These are phyloP conservation scores for Pseudogymnoascus sp. DNA, from an alignment of 2,329 filamentous ascomycete genomes.

Conservation along the genomic window DNA sequence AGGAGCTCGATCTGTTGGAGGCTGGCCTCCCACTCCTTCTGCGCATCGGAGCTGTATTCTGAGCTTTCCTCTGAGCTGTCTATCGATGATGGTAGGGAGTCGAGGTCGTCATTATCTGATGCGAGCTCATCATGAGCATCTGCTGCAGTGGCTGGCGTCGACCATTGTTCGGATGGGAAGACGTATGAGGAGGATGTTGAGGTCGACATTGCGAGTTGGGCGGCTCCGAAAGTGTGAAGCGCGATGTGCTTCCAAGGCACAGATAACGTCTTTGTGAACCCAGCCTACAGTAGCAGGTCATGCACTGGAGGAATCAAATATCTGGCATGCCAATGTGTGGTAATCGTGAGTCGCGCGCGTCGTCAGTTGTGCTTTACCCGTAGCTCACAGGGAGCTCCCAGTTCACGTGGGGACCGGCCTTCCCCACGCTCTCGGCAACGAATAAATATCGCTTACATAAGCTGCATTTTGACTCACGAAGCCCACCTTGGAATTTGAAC, in stretches of 20 bases:
- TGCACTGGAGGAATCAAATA: slow-evolving; percentile 5
- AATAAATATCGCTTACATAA: background rate
- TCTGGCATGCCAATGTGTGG: slow-evolving; percentile 1
- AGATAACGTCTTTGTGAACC: background rate
- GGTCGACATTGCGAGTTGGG: background rate
- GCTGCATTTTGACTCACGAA: slow-evolving; percentile 11
- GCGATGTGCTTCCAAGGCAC: background rate
- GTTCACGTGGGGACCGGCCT: slow-evolving; percentile 12
- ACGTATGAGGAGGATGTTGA: slow-evolving; percentile 25
- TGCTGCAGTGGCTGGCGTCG: slow-evolving; percentile 23
- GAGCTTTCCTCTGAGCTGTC: slow-evolving; percentile 44
- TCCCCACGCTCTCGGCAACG: background rate
- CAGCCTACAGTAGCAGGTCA: slow-evolving; percentile 1
- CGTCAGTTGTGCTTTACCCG: background rate
- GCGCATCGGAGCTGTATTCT: slow-evolving; percentile 64
- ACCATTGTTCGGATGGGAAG: slow-evolving; percentile 15
- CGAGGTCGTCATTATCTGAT: slow-evolving; percentile 51
- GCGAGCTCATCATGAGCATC: slow-evolving; percentile 41
- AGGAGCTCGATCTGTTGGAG: slow-evolving; percentile 89
- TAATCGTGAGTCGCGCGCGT: slow-evolving; percentile 1
- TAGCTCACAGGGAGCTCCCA: background rate
- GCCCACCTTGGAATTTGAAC: slow-evolving; percentile 11
- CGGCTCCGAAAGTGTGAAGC: background rate
- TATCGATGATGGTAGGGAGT: slow-evolving; percentile 55
- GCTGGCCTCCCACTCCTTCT: slow-evolving; percentile 90